Base-by-base conservation (phyloP, 176 grass and related monocot species). In the Carex kokanica region DNA sequence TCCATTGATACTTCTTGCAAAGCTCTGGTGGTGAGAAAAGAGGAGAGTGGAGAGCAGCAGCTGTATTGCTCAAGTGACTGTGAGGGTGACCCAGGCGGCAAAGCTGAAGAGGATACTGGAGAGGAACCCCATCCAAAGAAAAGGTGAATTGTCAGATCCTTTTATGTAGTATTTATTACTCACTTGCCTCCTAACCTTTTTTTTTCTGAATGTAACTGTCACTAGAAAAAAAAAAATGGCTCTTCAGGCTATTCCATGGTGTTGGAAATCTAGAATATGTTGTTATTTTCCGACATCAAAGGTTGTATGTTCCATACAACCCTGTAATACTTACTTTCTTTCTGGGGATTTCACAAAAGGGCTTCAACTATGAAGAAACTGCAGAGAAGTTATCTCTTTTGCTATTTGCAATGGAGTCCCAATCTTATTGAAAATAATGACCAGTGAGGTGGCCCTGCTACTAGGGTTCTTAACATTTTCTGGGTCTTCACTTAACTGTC, bases 31-130 rank as follows among this genome's bases (percentile, higher is more conserved):
- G 23, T 60, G 79, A 64, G 60, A 47, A 74, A 81, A 31, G 93
- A 92, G 88, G 63, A 82, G n/a, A 84, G 80, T 49, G 88, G 88
- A 74, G 97, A 92, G 78, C 93, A 89, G 64, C 91, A 92, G 56
- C 81, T 99, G 21, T 95, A 93, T 68, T 93, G 93, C n/a, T 99
- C 97, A 73, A 99, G 97, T 88, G 93, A 99, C 82, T 99, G 97
- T 29, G 93, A 99, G 90, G 88, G 89, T 47, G 94, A 97, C 78
- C 85, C 86, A 66, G 87, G 84, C 80, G 88, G 83, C 31, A 93
- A 90, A 87, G 86, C 75, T 13, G 89, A 93, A 86, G 87, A 89
- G 84, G 86, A 86, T 89, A 86, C 69, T 75, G 83, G 60, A 84
- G 66, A 85, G 73, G 89, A 84, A 72, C 65, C 86, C 31, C 87